phyloP scores from a whole-genome alignment of 129 eudicot genomes.

The Arctium lappa region DNA sequence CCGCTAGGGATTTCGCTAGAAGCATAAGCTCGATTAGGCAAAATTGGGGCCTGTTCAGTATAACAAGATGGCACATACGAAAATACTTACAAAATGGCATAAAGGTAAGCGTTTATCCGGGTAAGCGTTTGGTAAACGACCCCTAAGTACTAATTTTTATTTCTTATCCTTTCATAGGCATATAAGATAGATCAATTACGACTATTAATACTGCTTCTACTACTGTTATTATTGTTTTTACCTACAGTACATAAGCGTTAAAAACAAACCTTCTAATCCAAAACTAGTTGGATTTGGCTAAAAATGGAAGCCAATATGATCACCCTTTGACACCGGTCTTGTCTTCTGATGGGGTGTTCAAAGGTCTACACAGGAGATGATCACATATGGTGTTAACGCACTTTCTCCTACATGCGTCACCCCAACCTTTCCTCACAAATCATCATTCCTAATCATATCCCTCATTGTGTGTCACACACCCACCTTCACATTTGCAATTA shows the following conservation, averaged over 20 bases:
- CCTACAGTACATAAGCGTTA: background rate
- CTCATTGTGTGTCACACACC: background rate
- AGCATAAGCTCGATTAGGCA: too few relatives aligned
- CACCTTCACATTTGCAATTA: background rate
- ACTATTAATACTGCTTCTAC: too few relatives aligned
- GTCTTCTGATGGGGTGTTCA: background rate
- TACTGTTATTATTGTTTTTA: background rate
- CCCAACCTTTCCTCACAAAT: background rate
- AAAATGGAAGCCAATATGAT: background rate
- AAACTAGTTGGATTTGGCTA: background rate
- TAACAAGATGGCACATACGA: too few relatives aligned
- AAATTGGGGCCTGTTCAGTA: too few relatives aligned
- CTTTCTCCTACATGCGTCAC: background rate
- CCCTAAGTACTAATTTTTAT: background rate
- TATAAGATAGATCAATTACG: background rate
- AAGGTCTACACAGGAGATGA: background rate
- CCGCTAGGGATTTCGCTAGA: too few relatives aligned
- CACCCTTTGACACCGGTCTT: background rate
- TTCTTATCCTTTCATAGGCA: slow-evolving; percentile 3
- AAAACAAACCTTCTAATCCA: background rate
- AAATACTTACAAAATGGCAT: too few relatives aligned
- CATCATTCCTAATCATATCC: background rate
- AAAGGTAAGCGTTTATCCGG: too few relatives aligned
- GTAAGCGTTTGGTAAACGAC: too few relatives aligned
- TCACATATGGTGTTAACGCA: background rate